Conservation (phyloP, 805 yeast species). For the Pichia gijzeniarum region DNA sequence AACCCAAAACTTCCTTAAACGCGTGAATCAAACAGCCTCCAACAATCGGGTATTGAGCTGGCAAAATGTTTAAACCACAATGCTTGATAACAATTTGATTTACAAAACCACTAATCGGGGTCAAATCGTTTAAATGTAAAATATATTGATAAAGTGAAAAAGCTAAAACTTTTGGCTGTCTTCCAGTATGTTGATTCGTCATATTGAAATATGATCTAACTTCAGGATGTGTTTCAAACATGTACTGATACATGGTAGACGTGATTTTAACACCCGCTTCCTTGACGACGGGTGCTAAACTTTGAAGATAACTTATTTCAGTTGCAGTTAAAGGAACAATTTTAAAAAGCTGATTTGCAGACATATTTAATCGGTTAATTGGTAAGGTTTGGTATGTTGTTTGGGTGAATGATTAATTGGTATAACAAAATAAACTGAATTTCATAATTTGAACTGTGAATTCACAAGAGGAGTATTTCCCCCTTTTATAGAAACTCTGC, state of each 20-base stretch:
- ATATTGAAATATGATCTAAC: conserved; percentile 56
- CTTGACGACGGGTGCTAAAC: conserved; percentile 52
- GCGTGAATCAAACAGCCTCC: conserved; percentile 52
- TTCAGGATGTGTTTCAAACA: conserved; percentile 49
- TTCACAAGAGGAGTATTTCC: no score
- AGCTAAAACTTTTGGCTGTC: conserved; percentile 62
- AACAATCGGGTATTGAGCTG: conserved; percentile 63
- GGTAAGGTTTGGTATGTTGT: no score
- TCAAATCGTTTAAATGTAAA: conserved; percentile 51
- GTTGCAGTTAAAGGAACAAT: conserved; percentile 27
- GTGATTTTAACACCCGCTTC: conserved; percentile 51
- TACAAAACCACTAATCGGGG: conserved; percentile 48
- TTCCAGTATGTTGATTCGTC: conserved; percentile 45
- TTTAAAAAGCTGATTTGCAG: conserved; percentile 22
- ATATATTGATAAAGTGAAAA: conserved; percentile 57
- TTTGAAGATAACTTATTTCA: conserved; percentile 34
- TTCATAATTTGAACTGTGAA: no score
- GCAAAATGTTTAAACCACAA: conserved; percentile 52
- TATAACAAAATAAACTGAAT: no score
- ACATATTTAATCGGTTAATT: no score
- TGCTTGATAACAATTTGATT: conserved; percentile 59
- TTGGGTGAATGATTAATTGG: no score
- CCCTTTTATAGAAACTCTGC: no score
- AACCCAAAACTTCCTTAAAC: conserved; percentile 48
- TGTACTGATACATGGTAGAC: conserved; percentile 43